Conservation (phyloP, 2,329 filamentous ascomycete genomes). For the Ceratocystis ficicola region DNA sequence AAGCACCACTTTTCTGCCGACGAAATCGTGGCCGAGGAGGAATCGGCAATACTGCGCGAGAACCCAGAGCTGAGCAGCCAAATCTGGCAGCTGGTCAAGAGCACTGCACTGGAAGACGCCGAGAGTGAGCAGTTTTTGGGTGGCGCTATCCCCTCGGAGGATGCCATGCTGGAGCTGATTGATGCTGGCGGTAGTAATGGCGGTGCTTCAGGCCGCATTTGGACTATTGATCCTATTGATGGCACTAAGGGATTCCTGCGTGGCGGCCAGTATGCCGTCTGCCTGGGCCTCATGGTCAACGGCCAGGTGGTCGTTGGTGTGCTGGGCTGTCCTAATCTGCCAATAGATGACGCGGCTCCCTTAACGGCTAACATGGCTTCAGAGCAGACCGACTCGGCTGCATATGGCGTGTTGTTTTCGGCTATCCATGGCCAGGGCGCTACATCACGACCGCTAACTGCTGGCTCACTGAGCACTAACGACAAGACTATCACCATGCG, state of each 20-base stretch:
- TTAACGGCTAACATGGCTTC: constrained; percentile 47
- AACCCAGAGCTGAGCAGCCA: constrained; percentile 53
- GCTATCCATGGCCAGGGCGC: constrained; percentile 71
- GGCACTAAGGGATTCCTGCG: constrained; percentile 95
- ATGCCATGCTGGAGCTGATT: constrained; percentile 55
- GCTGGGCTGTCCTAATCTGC: constrained; percentile 89
- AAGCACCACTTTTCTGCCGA: constrained; percentile 81
- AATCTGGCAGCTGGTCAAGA: constrained; percentile 71
- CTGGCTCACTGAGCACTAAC: constrained; percentile 39
- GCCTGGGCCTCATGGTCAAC: constrained; percentile 81
- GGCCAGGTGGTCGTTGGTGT: constrained; percentile 90
- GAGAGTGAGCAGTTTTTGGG: constrained; percentile 51
- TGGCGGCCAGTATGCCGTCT: constrained; percentile 94
- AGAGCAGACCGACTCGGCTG: constrained; percentile 59
- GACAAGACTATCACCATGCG: constrained; percentile 53
- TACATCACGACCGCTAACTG: constrained; percentile 58
- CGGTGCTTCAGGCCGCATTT: constrained; percentile 66
- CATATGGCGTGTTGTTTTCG: constrained; percentile 74
- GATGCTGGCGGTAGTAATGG: constrained; percentile 59
- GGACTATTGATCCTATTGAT: constrained; percentile 95
- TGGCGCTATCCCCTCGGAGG: constrained; percentile 55
- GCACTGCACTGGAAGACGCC: constrained; percentile 46
- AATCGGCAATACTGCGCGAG: constrained; percentile 65
- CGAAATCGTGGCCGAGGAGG: constrained; percentile 89
- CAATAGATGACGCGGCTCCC: constrained; percentile 61